Conservation (phyloP, 2,329 filamentous ascomycete genomes). For the Fusarium equiseti region DNA sequence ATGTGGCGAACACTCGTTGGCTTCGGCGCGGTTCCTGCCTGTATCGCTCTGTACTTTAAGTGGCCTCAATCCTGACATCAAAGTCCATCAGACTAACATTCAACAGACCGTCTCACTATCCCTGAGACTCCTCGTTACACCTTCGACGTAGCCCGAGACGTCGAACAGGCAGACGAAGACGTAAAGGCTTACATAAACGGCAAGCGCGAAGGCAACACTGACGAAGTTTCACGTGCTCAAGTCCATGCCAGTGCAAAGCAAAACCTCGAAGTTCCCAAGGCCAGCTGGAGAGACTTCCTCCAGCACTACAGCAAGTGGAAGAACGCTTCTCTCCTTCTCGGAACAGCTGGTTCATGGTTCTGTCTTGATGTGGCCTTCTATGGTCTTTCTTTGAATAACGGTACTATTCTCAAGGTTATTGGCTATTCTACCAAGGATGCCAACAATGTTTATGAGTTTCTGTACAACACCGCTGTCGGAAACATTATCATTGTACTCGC, state of each 20-base stretch:
- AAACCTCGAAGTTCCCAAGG: slow-evolving; percentile 74
- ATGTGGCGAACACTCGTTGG: slow-evolving; percentile 89
- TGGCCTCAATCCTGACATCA: neutral
- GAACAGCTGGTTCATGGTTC: slow-evolving; percentile 89
- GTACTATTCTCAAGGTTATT: slow-evolving; percentile 76
- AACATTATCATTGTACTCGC: slow-evolving; percentile 84
- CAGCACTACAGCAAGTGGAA: slow-evolving; percentile 77
- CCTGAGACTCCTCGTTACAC: slow-evolving; percentile 91
- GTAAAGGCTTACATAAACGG: slow-evolving; percentile 80
- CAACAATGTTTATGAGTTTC: slow-evolving; percentile 72
- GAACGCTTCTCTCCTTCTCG: slow-evolving; percentile 78
- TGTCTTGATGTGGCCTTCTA: slow-evolving; percentile 74
- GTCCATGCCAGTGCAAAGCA: slow-evolving; percentile 65
- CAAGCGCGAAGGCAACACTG: slow-evolving; percentile 70
- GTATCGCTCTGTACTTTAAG: slow-evolving; percentile 80
- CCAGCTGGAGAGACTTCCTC: slow-evolving; percentile 78
- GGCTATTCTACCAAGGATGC: slow-evolving; percentile 69
- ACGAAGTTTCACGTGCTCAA: slow-evolving; percentile 74
- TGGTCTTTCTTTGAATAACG: slow-evolving; percentile 80
- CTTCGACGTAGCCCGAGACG: slow-evolving; percentile 81
- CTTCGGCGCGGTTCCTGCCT: slow-evolving; percentile 83
- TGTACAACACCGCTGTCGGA: slow-evolving; percentile 81
- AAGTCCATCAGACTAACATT: neutral
- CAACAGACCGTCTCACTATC: slow-evolving; percentile 75
- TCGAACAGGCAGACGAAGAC: slow-evolving; percentile 79